Evolutionary conservation across 169 alveolate genomes (phyloP), one percentile per base, ranked within the genome.

Genomic region (Cryptosporidium tyzzeri): DNA sequence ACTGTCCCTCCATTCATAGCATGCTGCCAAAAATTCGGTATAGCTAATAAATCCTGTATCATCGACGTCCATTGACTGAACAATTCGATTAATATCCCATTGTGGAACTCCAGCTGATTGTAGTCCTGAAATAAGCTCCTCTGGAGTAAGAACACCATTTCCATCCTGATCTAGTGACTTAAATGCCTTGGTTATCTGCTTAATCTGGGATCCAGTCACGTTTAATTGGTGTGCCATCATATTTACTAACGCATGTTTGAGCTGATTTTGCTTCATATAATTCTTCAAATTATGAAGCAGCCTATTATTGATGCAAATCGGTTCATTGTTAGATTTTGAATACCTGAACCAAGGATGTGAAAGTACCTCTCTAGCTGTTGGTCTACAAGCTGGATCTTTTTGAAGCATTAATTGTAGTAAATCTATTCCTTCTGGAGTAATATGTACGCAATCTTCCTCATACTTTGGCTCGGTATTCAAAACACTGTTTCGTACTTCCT

Each of bases 11-110:
- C 95, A 93, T 16, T 91, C 92, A 59, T 91, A 89, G 59, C 95
- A 92, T 9, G 96, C 96, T n/a, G 95, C 94, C 68, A 94, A 65
- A 71, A 94, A 94, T 71, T 94, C 96, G 3, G 93, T 94, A 75
- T 94, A 94, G 69, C 93, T 92, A 10, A 94, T 92, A 48, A 62
- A 85, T 18, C 95, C 95, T 0, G 91, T 87, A 85, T 80, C 93
- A 67, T 94, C 96, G 4, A 91, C 91, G 71, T 94, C 96, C 73
- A 92, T 71, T n/a, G 95, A 84, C 70, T 85, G 93, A 0, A 92
- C 71, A 84, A 92, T 92, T 50, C 93, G 55, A 73, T 80, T 86
- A 67, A 92, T 92, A 39, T 92, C 95, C 95, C 93, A 91, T 74
- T 68, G 92, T 1, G 92, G 92, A n/a, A 92, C 84, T 1, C 95